Base-by-base conservation (phyloP, 2,329 filamentous ascomycete species). In the Ophiostoma tasmaniense region DNA sequence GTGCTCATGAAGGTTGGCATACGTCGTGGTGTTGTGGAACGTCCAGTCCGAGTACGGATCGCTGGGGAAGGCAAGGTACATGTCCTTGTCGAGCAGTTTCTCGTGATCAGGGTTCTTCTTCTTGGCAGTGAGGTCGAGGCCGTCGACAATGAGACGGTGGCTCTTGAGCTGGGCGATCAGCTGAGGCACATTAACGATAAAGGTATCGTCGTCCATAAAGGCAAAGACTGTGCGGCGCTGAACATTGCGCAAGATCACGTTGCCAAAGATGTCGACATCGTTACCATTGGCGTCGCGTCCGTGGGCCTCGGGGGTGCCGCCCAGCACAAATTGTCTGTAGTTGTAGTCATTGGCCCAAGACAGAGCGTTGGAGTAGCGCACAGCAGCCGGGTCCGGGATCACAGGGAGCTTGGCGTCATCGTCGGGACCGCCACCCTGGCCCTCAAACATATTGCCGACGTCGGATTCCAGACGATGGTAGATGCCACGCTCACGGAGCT, bases 161-260 rank as follows among this genome's bases (percentile, higher is more conserved):
- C 50, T 33, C 50, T 50, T 45, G 2, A 84, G 76, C 6, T 76
- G 77, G 33, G 76, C 72, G 3, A 81, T 73, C 10, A 84, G 77
- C 59, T 77, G 75, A 0, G 75, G 74, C 39, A 82, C 73, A 50
- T 78, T 79, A 0, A 81, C 81, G 64, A 84, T 77, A 73, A 83
- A 83, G 66, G 82, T 75, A 68, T 80, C 78, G 71, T 83, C 81
- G 39, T 84, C 82, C 1, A 83, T 72, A 1, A 83, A 74, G 0
- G 77, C 81, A 50, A 79, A 78, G 76, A 80, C 82, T 22, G 50
- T 66, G 25, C 55, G 50, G 30, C 33, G 59, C n/a, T 22, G 50
- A 17, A 22, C 14, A 6, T 67, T 62, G 52, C 65, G 66, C n/a
- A 33, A 20, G 22, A 61, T 68, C 17, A 22, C 35, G 33, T 59